phyloP scores from a whole-genome alignment of 2,329 filamentous ascomycete genomes.

The Metarhizium album region DNA sequence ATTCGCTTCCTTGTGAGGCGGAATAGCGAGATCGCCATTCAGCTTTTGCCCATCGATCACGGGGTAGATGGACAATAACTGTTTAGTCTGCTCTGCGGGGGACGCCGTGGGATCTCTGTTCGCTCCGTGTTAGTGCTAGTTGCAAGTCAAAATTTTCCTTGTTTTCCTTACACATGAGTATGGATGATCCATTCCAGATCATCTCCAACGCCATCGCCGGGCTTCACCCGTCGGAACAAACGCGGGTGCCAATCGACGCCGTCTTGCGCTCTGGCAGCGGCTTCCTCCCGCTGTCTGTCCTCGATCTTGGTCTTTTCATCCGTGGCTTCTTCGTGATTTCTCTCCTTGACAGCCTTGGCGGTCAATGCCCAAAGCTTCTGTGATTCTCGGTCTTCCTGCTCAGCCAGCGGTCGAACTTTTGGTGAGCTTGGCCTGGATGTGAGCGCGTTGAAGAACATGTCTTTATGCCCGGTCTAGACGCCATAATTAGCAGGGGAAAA shows the following conservation, averaged over 20 bases:
- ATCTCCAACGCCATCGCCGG: conserved; percentile 74
- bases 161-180: conserved; percentile 58
- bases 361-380: conserved; percentile 80
- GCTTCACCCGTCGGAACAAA: conserved; percentile 67
- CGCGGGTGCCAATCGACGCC: conserved; percentile 80
- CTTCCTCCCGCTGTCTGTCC: conserved; percentile 82
- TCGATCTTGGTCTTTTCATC: conserved; percentile 96
- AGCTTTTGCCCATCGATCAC: conserved; percentile 67
- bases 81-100: conserved; percentile 61
- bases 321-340: conserved; percentile 81
- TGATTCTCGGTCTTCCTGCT: conserved; percentile 85
- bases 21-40: conserved; percentile 43
- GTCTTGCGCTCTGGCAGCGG: conserved; percentile 65
- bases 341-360: conserved; percentile 67
- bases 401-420: conserved; percentile 61
- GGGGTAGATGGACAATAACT: conserved; percentile 78
- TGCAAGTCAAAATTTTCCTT: not conserved
- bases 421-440: conserved; percentile 68
- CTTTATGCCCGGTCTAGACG: conserved; percentile 73
- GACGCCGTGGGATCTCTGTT: conserved; percentile 32
- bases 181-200: conserved; percentile 93
- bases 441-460: conserved; percentile 79
- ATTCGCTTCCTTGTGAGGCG: conserved; percentile 24
- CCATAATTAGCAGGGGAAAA: not conserved
- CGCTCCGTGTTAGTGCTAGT: conserved; percentile 7